These are phyloP conservation scores for Coccinonectria pachysandricola DNA, from an alignment of 2,329 filamentous ascomycete species.

Conservation along the genomic window DNA sequence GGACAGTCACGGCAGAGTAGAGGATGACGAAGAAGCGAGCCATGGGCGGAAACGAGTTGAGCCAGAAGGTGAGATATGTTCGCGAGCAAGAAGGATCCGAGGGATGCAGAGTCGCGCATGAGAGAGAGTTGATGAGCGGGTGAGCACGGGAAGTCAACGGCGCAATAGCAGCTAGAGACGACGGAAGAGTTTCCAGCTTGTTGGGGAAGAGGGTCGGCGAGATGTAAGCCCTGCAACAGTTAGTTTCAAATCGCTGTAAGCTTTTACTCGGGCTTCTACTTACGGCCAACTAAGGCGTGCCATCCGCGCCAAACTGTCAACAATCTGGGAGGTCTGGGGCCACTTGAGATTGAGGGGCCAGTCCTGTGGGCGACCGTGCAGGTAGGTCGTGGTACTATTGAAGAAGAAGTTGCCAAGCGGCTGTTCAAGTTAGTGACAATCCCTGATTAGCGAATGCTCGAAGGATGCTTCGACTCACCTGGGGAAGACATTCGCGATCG, in stretches of 20 bases:
- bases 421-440: no score
- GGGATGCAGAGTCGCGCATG: constrained; percentile 84
- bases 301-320: constrained; percentile 74
- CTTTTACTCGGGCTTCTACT: constrained; percentile 26
- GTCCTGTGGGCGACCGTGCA: constrained; percentile 59
- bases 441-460: no score
- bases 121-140: constrained; percentile 73
- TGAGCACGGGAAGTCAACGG: constrained; percentile 78
- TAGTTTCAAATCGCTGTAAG: no score
- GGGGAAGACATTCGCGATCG: constrained; percentile 63
- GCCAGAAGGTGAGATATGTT: constrained; percentile 80
- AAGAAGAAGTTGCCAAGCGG: constrained; percentile 44
- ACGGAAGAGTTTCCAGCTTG: constrained; percentile 53
- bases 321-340: constrained; percentile 65
- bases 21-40: constrained; percentile 68
- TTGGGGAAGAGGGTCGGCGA: constrained; percentile 80
- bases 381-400: constrained; percentile 67
- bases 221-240: constrained; percentile 52
- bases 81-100: constrained; percentile 78
- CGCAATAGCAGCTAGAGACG: constrained; percentile 55
- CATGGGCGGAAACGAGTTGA: constrained; percentile 69
- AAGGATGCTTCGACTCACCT: constrained; percentile 40
- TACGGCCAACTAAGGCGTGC: constrained; percentile 76
- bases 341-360: constrained; percentile 59
- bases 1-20: constrained; percentile 56